These are phyloP conservation scores for Glebionis coronaria DNA, from an alignment of 129 eudicot genomes.

Conservation along the genomic window DNA sequence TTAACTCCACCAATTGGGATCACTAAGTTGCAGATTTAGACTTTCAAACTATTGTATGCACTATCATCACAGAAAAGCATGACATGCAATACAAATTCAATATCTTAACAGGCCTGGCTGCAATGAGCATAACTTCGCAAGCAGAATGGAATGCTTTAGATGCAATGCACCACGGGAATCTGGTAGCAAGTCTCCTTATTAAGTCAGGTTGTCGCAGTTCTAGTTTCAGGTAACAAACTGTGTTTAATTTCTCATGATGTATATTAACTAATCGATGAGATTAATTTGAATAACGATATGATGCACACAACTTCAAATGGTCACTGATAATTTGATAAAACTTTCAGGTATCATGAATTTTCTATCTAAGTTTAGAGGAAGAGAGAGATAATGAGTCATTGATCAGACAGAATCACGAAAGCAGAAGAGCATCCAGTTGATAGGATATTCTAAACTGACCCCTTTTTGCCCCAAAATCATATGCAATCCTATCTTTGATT, in stretches of 20 bases:
- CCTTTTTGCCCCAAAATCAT: constrained; percentile 39
- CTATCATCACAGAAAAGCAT: neutral
- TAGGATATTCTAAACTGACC: constrained; percentile 37
- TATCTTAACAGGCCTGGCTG: constrained; percentile 65
- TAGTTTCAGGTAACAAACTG: constrained; percentile 32
- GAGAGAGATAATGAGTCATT: constrained; percentile 34
- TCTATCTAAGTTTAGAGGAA: constrained; percentile 30
- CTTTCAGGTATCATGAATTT: constrained; percentile 40
- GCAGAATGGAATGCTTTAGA: constrained; percentile 93
- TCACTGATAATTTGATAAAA: constrained; percentile 21
- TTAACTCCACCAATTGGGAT: neutral
- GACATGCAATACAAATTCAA: neutral
- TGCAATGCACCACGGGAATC: constrained; percentile 94
- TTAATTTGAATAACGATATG: neutral
- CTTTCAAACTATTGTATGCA: neutral
- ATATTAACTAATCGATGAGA: neutral
- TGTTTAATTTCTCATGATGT: neutral
- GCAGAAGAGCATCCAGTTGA: constrained; percentile 34
- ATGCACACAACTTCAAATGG: neutral
- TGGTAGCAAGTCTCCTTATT: constrained; percentile 58
- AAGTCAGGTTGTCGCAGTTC: constrained; percentile 39
- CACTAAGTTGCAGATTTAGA: neutral
- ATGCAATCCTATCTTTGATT: constrained; percentile 36
- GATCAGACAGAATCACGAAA: constrained; percentile 55
- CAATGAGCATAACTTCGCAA: constrained; percentile 95